Evolutionary conservation across 441 rosid species (phyloP).

Genomic region (Daphne laureola): DNA sequence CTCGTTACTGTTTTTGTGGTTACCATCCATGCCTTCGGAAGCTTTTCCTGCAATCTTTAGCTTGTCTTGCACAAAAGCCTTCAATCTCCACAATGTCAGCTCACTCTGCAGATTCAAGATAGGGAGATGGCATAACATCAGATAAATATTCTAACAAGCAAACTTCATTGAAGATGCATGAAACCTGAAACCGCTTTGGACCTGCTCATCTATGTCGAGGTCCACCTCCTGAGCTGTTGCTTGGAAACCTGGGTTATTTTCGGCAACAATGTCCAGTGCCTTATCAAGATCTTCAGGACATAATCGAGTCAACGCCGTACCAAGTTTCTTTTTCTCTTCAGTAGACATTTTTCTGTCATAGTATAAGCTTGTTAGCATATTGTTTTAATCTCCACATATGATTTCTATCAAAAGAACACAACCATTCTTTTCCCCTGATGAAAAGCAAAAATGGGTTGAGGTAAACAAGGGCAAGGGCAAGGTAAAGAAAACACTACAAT

Average conservation of each 20-base stretch:
- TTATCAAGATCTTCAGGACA: conserved; percentile 69
- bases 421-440: background rate
- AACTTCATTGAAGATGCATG: background rate
- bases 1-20: conserved; percentile 26
- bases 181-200: conserved; percentile 14
- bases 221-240: conserved; percentile 73
- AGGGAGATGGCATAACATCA: background rate
- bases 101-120: conserved; percentile 42
- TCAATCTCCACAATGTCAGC: conserved; percentile 83
- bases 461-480: background rate
- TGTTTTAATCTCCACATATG: background rate
- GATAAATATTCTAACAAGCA: background rate
- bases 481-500: too few relatives aligned
- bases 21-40: conserved; percentile 37
- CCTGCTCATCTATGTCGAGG: conserved; percentile 90
- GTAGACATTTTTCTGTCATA: conserved; percentile 62
- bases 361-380: conserved; percentile 1
- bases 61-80: conserved; percentile 74
- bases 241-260: conserved; percentile 69
- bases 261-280: conserved; percentile 87
- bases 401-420: background rate
- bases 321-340: conserved; percentile 74
- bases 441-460: background rate
- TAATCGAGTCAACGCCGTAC: conserved; percentile 52
- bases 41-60: conserved; percentile 51